phyloP scores from a whole-genome alignment of 495 filamentous ascomycete species.

The Jackrogersella multiformis region DNA sequence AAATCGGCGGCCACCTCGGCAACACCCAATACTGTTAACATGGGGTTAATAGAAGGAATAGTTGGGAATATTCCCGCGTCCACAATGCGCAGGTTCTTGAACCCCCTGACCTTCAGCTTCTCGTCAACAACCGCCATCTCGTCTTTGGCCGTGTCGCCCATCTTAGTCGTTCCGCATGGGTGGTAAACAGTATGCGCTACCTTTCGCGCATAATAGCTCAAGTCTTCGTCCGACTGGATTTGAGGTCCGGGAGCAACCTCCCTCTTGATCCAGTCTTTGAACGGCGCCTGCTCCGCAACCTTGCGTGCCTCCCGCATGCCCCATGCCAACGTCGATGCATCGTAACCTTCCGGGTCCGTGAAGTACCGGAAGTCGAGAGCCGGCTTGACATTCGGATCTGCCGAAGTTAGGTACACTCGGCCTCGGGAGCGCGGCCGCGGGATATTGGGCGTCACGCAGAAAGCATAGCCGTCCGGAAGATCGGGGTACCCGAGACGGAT shows the following conservation, averaged over 20 bases:
- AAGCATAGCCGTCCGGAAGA: constrained; percentile 75
- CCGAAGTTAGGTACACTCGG: constrained; percentile 73
- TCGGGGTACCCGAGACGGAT: constrained; percentile 73
- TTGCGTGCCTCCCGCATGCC: constrained; percentile 76
- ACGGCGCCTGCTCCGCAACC: constrained; percentile 74
- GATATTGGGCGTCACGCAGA: constrained; percentile 94
- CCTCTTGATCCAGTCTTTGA: constrained; percentile 80
- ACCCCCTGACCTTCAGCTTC: constrained; percentile 62
- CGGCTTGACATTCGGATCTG: constrained; percentile 77
- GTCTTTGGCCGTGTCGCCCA: constrained; percentile 74
- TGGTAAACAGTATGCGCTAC: constrained; percentile 89
- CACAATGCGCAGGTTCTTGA: constrained; percentile 64
- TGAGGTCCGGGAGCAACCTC: constrained; percentile 80
- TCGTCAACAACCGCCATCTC: constrained; percentile 68
- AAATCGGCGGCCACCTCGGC: constrained; percentile 71
- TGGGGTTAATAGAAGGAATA: constrained; percentile 68
- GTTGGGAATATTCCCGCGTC: constrained; percentile 70
- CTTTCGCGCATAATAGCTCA: constrained; percentile 76
- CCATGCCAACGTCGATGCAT: constrained; percentile 82
- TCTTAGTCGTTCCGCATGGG: constrained; percentile 86
- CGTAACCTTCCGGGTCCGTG: constrained; percentile 84
- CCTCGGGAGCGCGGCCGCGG: constrained; percentile 81
- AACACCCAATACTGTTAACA: constrained; percentile 71
- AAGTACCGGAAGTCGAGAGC: constrained; percentile 90
- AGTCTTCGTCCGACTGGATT: constrained; percentile 72